Evolutionary conservation across 495 filamentous ascomycete genomes (phyloP).

Genomic region (Recurvomyces mirabilis): DNA sequence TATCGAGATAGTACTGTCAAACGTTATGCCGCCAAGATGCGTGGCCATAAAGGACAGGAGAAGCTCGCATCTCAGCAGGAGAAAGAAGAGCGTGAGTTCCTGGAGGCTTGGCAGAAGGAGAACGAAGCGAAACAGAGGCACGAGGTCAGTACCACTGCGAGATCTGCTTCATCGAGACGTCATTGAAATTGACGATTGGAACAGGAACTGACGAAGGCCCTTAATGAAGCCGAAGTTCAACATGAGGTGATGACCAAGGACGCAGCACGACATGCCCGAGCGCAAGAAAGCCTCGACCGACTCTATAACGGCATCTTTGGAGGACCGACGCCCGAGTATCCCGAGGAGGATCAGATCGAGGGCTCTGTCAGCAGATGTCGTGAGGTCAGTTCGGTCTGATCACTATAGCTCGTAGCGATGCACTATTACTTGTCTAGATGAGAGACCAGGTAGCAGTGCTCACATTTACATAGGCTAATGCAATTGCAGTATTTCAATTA

Average conservation of each 20-base stretch:
- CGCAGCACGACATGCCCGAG: constrained; percentile 25
- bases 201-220: constrained; percentile 20
- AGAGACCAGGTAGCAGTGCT: too few relatives aligned
- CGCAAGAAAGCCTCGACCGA: constrained; percentile 26
- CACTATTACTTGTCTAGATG: too few relatives aligned
- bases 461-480: too few relatives aligned
- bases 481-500: background rate
- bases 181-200: background rate
- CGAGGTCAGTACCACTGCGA: constrained; percentile 8
- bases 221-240: constrained; percentile 13
- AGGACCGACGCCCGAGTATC: constrained; percentile 37
- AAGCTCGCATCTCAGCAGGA: constrained; percentile 33
- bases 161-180: background rate
- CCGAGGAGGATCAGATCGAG: constrained; percentile 38
- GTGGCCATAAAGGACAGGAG: constrained; percentile 29
- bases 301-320: constrained; percentile 33
- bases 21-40: constrained; percentile 35
- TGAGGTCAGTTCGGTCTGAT: too few relatives aligned
- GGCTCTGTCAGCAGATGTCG: constrained; percentile 3
- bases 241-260: constrained; percentile 12
- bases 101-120: constrained; percentile 35
- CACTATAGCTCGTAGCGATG: too few relatives aligned
- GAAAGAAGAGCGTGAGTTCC: constrained; percentile 41
- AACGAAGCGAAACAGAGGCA: constrained; percentile 30
- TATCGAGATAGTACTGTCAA: constrained; percentile 38